Percentiles rank a stretch among this genome's conserved stretches.
Evolutionary conservation across 2,329 filamentous ascomycete species (phyloP).

Genomic region (Aspergillus melleus): DNA sequence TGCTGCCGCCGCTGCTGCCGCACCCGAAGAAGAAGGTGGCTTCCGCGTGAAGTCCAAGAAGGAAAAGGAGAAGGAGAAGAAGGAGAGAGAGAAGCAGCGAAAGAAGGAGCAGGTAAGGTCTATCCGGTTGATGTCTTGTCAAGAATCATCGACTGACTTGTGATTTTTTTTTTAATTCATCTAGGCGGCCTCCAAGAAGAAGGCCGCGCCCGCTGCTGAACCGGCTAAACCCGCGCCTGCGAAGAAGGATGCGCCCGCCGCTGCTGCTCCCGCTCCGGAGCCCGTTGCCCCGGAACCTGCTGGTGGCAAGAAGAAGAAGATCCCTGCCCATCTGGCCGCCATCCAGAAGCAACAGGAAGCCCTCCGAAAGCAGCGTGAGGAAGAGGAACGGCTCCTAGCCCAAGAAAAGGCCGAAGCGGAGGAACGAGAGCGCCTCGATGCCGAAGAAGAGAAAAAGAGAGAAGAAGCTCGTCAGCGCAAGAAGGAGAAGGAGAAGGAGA

Average conservation of each 20-base stretch:
- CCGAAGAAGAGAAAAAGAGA: constrained; percentile 48
- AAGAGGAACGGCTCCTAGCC: constrained; percentile 41
- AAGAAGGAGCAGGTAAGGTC: constrained; percentile 88
- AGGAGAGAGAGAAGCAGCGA: constrained; percentile 95
- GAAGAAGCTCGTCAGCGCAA: constrained; percentile 48
- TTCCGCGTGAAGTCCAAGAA: constrained; percentile 89
- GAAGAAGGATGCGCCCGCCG: constrained; percentile 47
- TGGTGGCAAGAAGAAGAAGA: constrained; percentile 84
- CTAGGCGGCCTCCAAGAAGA: constrained; percentile 87
- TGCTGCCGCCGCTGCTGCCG: constrained; percentile 30
- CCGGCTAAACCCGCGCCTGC: constrained; percentile 36
- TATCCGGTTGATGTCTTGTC: neutral
- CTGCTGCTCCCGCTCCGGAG: constrained; percentile 46
- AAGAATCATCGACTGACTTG: neutral
- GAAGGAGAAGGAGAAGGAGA: constrained; percentile 53
- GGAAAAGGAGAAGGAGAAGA: constrained; percentile 97
- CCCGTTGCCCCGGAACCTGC: constrained; percentile 32
- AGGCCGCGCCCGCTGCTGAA: constrained; percentile 51
- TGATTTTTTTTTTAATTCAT: constrained; percentile 8
- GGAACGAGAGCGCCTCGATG: constrained; percentile 37
- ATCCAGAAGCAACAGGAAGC: constrained; percentile 52
- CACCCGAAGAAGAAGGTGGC: constrained; percentile 50
- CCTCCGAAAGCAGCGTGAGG: constrained; percentile 47
- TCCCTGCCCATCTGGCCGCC: constrained; percentile 59
- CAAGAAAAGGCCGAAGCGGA: constrained; percentile 44